Evolutionary conservation across 2,329 filamentous ascomycete genomes (phyloP).

Genomic region (Madurella mycetomatis): DNA sequence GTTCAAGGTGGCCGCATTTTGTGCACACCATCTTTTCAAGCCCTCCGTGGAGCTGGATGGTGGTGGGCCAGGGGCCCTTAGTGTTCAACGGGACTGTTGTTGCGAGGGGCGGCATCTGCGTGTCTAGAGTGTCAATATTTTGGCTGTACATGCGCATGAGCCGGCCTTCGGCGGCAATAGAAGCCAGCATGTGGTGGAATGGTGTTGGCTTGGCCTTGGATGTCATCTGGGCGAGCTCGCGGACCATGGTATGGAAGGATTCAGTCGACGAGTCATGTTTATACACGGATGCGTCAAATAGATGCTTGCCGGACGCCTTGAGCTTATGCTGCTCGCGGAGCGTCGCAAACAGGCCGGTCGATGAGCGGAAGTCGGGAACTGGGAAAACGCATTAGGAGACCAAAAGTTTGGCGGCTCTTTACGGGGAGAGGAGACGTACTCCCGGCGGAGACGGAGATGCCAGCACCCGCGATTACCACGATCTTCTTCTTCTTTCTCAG

Average conservation of each 20-base stretch:
- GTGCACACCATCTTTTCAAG: slow-evolving; percentile 95
- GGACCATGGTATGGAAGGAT: slow-evolving; percentile 94
- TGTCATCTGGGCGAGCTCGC: slow-evolving; percentile 76
- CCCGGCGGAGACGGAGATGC: slow-evolving; percentile 93
- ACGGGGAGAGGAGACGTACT: slow-evolving; percentile 50
- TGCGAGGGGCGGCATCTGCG: slow-evolving; percentile 69
- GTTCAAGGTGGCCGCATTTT: slow-evolving; percentile 74
- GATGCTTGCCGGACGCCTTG: slow-evolving; percentile 87
- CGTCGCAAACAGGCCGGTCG: slow-evolving; percentile 81
- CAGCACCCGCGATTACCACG: slow-evolving; percentile 91
- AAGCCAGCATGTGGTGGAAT: slow-evolving; percentile 92
- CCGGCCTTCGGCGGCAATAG: slow-evolving; percentile 79
- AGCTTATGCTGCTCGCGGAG: slow-evolving; percentile 83
- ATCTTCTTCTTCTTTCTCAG: slow-evolving; percentile 92
- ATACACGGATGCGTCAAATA: slow-evolving; percentile 98
- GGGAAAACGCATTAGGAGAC: slow-evolving; percentile 22
- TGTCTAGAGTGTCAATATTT: slow-evolving; percentile 95
- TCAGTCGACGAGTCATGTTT: slow-evolving; percentile 83
- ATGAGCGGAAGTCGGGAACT: slow-evolving; percentile 95
- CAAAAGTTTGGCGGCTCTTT: background rate
- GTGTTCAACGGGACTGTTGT: slow-evolving; percentile 75
- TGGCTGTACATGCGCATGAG: slow-evolving; percentile 90
- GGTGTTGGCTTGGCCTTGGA: slow-evolving; percentile 73
- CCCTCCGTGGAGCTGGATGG: slow-evolving; percentile 89
- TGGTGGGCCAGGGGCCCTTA: slow-evolving; percentile 89